phyloP scores from a whole-genome alignment of 2,329 filamentous ascomycete genomes.

The Epichloe baconii region DNA sequence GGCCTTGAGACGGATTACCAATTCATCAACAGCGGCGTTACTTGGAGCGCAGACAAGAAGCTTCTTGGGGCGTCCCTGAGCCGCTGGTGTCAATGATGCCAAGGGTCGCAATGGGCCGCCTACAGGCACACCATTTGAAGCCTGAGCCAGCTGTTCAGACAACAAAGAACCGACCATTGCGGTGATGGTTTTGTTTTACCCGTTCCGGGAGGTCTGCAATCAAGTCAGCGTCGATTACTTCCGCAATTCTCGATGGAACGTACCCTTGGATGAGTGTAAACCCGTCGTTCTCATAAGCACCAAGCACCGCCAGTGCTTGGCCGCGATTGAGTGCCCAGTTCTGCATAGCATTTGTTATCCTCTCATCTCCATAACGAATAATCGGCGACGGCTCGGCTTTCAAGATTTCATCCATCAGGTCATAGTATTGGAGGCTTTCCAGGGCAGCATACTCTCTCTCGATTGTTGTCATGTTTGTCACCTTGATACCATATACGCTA shows the following conservation, averaged over 20 bases:
- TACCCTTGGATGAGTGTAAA: constrained; percentile 92
- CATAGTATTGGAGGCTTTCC: constrained; percentile 86
- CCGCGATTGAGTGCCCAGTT: constrained; percentile 79
- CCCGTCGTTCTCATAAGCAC: constrained; percentile 87
- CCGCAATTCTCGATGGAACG: constrained; percentile 11
- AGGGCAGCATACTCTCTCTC: constrained; percentile 92
- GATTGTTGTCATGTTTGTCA: constrained; percentile 86
- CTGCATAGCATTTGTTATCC: constrained; percentile 52
- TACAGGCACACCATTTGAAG: constrained; percentile 19
- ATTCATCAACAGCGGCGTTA: constrained; percentile 92
- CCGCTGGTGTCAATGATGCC: constrained; percentile 9
- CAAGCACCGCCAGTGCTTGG: constrained; percentile 83
- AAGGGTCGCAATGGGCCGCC: constrained; percentile 17
- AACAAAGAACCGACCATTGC: constrained; percentile 80
- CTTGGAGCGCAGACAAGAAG: constrained; percentile 94
- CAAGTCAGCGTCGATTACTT: constrained; percentile 16
- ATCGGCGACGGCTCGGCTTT: constrained; percentile 82
- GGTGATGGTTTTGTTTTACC: constrained; percentile 95
- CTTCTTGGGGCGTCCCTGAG: constrained; percentile 50
- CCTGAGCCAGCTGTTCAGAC: constrained; percentile 24
- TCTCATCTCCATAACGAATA: constrained; percentile 64
- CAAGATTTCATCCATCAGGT: constrained; percentile 85
- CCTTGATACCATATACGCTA: constrained; percentile 62
- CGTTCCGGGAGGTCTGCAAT: constrained; percentile 68
- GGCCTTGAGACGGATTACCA: constrained; percentile 82